phyloP scores from a whole-genome alignment of 75 land plant genomes.

The Adiantum capillusveneris region DNA sequence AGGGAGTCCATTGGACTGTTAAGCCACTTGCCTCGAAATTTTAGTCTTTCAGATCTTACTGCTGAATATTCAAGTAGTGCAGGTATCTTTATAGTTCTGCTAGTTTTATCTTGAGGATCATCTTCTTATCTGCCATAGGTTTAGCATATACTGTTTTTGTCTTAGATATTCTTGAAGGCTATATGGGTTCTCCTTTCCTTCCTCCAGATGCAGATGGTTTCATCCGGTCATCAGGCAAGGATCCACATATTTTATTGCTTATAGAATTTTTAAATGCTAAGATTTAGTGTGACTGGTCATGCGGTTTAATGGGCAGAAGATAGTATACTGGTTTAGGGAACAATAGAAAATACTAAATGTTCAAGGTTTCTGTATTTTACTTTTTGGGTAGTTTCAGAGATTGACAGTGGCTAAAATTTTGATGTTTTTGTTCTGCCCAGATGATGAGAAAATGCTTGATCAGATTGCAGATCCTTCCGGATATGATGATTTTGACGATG shows the following conservation, averaged over 20 bases:
- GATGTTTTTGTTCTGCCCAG: not conserved
- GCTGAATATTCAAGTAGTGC: slow-evolving; percentile 72
- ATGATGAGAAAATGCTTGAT: slow-evolving; percentile 1
- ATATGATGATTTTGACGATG: slow-evolving; percentile 1
- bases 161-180: slow-evolving; percentile 64
- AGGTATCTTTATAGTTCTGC: slow-evolving; percentile 32
- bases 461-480: not conserved
- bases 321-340: too few species aligned
- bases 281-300: too few species aligned
- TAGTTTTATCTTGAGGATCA: too few species aligned
- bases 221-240: slow-evolving; percentile 41
- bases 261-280: too few species aligned
- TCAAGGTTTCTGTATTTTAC: too few species aligned
- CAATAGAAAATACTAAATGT: too few species aligned
- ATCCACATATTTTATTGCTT: not conserved
- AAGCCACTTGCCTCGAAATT: slow-evolving; percentile 74
- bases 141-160: not conserved
- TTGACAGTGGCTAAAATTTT: too few species aligned
- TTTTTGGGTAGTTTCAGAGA: too few species aligned
- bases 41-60: slow-evolving; percentile 86
- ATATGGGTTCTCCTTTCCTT: slow-evolving; percentile 69
- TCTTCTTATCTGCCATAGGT: too few species aligned
- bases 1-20: slow-evolving; percentile 68
- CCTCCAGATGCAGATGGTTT: slow-evolving; percentile 42
- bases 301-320: too few species aligned